Evolutionary conservation across 2,329 filamentous ascomycete species (phyloP).

Genomic region (Penicillium sclerotigenum): DNA sequence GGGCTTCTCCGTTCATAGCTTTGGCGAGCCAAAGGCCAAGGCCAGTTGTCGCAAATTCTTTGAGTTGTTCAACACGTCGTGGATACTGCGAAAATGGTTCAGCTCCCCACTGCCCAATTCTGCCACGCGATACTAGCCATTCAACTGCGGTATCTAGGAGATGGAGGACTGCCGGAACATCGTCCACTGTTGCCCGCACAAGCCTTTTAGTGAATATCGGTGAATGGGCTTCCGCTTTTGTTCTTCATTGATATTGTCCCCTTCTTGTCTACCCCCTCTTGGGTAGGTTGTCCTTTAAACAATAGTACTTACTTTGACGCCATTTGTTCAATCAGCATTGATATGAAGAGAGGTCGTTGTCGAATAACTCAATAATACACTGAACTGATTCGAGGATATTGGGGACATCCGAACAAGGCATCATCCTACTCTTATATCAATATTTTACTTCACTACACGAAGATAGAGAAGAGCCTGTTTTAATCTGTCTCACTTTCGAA

Average conservation of each 20-base stretch:
- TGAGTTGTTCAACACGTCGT: conserved; percentile 11
- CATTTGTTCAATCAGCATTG: not conserved
- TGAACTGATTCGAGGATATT: not conserved
- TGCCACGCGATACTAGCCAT: conserved; percentile 11
- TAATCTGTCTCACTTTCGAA: too few species aligned
- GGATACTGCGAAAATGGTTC: conserved; percentile 13
- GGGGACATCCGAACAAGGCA: not conserved
- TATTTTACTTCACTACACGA: too few species aligned
- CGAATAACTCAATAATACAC: not conserved
- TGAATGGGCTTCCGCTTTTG: not conserved
- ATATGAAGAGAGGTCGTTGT: not conserved
- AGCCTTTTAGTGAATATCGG: not conserved
- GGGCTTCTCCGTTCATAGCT: not conserved
- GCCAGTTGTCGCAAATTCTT: conserved; percentile 14
- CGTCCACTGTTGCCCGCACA: conserved; percentile 9
- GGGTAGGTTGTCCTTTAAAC: not conserved
- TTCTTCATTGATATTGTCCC: not conserved
- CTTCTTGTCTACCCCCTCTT: not conserved
- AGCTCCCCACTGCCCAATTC: conserved; percentile 15
- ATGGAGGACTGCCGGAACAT: conserved; percentile 9
- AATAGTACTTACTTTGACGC: conserved; percentile 2
- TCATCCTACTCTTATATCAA: too few species aligned
- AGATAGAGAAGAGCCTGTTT: too few species aligned
- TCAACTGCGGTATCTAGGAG: conserved; percentile 13
- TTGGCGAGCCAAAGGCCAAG: conserved; percentile 14